Conservation (phyloP, 257 asterid species). For the Solanum clarkiae region DNA sequence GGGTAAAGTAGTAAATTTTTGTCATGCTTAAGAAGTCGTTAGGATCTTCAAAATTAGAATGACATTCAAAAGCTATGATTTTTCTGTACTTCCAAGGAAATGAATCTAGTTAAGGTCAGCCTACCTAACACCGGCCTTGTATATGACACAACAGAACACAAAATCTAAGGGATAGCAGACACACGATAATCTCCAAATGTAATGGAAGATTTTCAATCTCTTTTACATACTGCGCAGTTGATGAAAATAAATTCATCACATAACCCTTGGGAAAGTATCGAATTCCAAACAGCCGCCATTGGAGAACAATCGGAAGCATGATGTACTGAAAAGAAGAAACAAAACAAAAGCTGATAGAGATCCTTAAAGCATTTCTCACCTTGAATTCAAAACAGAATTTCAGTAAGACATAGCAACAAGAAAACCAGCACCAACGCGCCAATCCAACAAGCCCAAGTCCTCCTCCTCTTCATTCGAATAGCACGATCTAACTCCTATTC, state of each 20-base stretch:
- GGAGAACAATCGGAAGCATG: neutral
- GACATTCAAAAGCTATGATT: neutral
- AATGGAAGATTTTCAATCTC: neutral
- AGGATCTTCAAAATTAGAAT: too few species aligned
- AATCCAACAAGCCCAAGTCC: conserved; percentile 52
- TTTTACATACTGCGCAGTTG: neutral
- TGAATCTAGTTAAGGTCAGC: neutral
- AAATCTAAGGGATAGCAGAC: neutral
- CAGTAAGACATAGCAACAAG: conserved; percentile 43
- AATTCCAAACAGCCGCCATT: neutral
- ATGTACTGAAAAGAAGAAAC: neutral
- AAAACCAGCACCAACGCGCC: conserved; percentile 38
- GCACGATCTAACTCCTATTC: conserved; percentile 47
- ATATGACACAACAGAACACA: neutral
- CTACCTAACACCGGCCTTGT: neutral
- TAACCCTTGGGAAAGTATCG: neutral
- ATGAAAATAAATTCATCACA: neutral
- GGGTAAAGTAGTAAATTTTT: too few species aligned
- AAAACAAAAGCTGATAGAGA: neutral
- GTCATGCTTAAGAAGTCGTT: too few species aligned
- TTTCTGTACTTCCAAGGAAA: neutral
- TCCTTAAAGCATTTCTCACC: neutral
- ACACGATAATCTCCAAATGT: neutral
- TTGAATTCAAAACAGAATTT: conserved; percentile 36
- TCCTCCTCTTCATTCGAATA: conserved; percentile 30